Percentiles rank a stretch among this genome's conserved stretches.
Conservation (phyloP, 148 eudicot genomes). For the Dysphania ambrosioides region DNA sequence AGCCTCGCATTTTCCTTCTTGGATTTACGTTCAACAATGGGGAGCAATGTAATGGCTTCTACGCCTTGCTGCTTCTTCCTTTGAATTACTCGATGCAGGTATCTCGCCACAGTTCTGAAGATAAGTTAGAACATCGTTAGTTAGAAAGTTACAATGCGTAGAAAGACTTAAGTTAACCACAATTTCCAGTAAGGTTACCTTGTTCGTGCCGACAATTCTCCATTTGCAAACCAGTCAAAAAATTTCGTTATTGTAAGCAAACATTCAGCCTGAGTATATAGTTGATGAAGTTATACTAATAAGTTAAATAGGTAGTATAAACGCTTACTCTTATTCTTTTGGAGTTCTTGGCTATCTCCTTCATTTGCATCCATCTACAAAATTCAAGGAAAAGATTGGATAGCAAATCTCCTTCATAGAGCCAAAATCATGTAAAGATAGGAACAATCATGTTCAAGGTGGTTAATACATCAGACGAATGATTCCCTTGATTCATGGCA, state of each 20-base stretch:
- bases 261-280: background rate
- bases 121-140: conserved; percentile 11
- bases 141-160: background rate
- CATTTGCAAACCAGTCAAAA: conserved; percentile 47
- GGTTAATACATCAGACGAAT: too few species aligned
- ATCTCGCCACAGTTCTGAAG: conserved; percentile 55
- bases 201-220: conserved; percentile 54
- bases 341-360: conserved; percentile 42
- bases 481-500: too few species aligned
- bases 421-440: background rate
- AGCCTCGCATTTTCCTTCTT: conserved; percentile 65
- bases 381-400: conserved; percentile 4
- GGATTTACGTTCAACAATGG: conserved; percentile 49
- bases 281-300: background rate
- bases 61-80: conserved; percentile 36
- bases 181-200: conserved; percentile 37
- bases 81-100: conserved; percentile 36
- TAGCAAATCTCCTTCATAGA: background rate
- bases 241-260: conserved; percentile 6
- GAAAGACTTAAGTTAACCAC: background rate
- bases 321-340: conserved; percentile 33
- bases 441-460: background rate
- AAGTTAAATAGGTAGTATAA: background rate
- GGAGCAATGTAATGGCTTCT: conserved; percentile 41
- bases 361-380: conserved; percentile 47